phyloP scores from a whole-genome alignment of 2,329 filamentous ascomycete genomes.

The Calonectria pseudoturangicola region DNA sequence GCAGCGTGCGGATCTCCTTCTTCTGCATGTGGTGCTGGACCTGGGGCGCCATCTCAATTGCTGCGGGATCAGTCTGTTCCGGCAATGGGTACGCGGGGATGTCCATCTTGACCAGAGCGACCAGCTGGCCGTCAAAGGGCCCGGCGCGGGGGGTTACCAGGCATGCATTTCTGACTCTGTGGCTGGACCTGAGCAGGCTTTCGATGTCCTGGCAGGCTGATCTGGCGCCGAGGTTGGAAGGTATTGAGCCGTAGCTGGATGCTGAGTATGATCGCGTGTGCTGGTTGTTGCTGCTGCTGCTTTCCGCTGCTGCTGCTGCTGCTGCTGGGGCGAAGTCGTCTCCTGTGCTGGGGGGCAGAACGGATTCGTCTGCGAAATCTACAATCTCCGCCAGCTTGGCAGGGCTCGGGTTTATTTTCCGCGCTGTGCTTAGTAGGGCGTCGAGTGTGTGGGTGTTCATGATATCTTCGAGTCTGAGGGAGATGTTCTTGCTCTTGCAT shows the following conservation, averaged over 20 bases:
- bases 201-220: slow-evolving; percentile 55
- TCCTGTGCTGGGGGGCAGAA: slow-evolving; percentile 17
- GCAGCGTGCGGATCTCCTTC: slow-evolving; percentile 64
- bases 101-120: slow-evolving; percentile 67
- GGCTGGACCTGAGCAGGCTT: slow-evolving; percentile 62
- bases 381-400: not conserved
- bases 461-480: slow-evolving; percentile 63
- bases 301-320: not conserved
- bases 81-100: slow-evolving; percentile 44
- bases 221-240: slow-evolving; percentile 23
- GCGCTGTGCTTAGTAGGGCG: slow-evolving; percentile 57
- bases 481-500: slow-evolving; percentile 53
- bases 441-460: slow-evolving; percentile 65
- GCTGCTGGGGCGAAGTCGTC: slow-evolving; percentile 36
- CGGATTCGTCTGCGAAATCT: slow-evolving; percentile 35
- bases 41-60: slow-evolving; percentile 46
- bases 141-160: slow-evolving; percentile 69
- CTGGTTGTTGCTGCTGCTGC: not conserved
- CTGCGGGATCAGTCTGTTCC: slow-evolving; percentile 55
- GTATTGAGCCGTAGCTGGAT: slow-evolving; percentile 42
- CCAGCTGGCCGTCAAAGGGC: slow-evolving; percentile 69
- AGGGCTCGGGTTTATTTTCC: not conserved
- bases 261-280: slow-evolving; percentile 32
- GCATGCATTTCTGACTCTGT: slow-evolving; percentile 63
- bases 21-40: slow-evolving; percentile 64